These are phyloP conservation scores for Microglena sp. DNA, from an alignment of 139 green algal genomes.

Conservation along the genomic window DNA sequence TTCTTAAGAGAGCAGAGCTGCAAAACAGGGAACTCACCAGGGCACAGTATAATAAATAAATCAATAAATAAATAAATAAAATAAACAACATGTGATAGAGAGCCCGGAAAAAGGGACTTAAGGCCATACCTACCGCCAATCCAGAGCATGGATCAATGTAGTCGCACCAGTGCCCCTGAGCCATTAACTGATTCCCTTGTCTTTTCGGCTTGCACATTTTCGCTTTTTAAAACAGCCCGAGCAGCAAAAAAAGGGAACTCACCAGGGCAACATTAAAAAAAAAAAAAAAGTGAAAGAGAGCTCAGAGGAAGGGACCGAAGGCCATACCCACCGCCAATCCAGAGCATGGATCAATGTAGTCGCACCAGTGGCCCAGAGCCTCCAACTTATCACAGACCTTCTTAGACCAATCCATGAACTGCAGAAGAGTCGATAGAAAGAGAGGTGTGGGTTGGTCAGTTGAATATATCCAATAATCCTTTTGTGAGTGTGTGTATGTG, in stretches of 20 bases:
- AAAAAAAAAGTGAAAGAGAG: too few species aligned
- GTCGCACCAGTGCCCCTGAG: conserved; percentile 74
- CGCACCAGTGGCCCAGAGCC: conserved; percentile 69
- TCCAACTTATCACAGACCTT: conserved; percentile 53
- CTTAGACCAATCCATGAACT: conserved; percentile 85
- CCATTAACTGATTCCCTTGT: conserved; percentile 37
- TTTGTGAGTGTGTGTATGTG: too few species aligned
- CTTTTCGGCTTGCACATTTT: too few species aligned
- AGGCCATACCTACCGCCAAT: conserved; percentile 3
- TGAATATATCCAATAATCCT: too few species aligned
- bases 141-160: conserved; percentile 95
- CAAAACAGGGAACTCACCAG: conserved; percentile 8
- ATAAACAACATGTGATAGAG: too few species aligned
- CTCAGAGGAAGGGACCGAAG: too few species aligned
- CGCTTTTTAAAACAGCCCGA: too few species aligned
- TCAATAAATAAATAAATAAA: too few species aligned
- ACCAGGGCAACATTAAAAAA: too few species aligned
- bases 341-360: conserved; percentile 96
- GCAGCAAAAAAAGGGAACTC: neutral
- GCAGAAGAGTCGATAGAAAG: conserved; percentile 7
- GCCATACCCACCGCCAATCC: conserved; percentile 30
- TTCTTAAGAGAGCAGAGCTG: too few species aligned
- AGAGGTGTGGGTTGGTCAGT: neutral
- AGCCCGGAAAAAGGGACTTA: too few species aligned
- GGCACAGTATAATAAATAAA: too few species aligned